Percentiles rank a stretch among this genome's conserved stretches.
phyloP scores from a whole-genome alignment of 2,329 filamentous ascomycete genomes.

The Apiospora pterosperma region DNA sequence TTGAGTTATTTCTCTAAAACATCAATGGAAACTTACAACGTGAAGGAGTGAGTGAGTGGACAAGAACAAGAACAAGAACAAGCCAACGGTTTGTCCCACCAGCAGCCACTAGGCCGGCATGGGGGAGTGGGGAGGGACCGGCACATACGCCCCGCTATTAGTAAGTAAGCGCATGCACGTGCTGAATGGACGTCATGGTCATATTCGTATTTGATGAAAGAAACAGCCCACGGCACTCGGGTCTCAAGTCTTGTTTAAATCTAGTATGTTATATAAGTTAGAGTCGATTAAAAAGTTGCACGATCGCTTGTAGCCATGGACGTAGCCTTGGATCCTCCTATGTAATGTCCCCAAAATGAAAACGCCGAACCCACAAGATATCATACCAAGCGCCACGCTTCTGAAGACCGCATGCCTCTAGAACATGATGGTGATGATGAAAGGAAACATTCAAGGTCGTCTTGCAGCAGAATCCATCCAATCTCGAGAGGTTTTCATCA shows the following conservation, averaged over 20 bases:
- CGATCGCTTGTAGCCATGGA: neutral
- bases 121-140: too few species aligned
- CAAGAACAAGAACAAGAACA: neutral
- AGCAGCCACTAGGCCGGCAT: neutral
- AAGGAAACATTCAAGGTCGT: neutral
- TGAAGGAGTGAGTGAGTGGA: neutral
- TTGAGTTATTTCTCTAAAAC: neutral
- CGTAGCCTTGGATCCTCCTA: neutral
- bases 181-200: neutral
- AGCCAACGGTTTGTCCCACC: conserved; percentile 1
- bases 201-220: neutral
- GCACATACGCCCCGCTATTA: neutral
- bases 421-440: neutral
- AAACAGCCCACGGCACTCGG: neutral
- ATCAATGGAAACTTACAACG: neutral
- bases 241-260: neutral
- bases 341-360: neutral
- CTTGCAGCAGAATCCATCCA: neutral
- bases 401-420: neutral
- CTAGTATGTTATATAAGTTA: neutral
- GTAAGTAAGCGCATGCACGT: too few species aligned
- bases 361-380: neutral
- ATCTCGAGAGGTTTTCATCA: neutral
- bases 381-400: neutral
- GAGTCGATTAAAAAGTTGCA: neutral